phyloP scores from a whole-genome alignment of 164 flowering plant species.

The Vitis vinifera region DNA sequence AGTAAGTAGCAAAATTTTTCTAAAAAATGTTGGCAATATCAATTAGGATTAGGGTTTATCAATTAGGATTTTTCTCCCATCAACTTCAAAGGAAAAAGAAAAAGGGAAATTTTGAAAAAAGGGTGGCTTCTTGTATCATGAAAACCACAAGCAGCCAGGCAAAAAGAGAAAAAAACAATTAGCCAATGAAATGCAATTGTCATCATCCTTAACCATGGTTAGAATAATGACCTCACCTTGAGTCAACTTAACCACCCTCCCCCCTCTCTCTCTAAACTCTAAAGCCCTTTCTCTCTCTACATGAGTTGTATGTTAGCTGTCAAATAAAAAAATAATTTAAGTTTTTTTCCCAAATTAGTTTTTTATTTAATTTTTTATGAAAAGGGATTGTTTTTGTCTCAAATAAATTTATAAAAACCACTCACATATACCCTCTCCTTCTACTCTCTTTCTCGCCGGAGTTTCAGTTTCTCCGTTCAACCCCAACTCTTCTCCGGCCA shows the following conservation, averaged over 20 bases:
- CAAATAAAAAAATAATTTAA: conserved; percentile 6
- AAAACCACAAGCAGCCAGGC: too few relatives aligned
- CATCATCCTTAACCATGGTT: conserved; percentile 10
- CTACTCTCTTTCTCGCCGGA: background rate
- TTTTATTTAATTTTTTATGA: conserved; percentile 3
- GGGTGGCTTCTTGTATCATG: too few relatives aligned
- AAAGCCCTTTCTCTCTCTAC: background rate
- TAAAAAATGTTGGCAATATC: too few relatives aligned
- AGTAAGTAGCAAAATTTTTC: too few relatives aligned
- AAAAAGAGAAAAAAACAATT: too few relatives aligned
- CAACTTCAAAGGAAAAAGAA: too few relatives aligned
- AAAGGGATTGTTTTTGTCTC: background rate
- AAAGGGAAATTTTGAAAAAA: too few relatives aligned
- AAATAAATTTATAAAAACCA: background rate
- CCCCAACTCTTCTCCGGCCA: background rate
- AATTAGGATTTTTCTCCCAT: too few relatives aligned
- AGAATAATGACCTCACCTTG: conserved; percentile 13
- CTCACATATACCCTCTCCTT: background rate
- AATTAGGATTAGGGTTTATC: too few relatives aligned
- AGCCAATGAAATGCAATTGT: too few relatives aligned
- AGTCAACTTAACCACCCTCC: conserved; percentile 7
- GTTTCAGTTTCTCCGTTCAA: conserved; percentile 1
- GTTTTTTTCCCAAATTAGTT: background rate
- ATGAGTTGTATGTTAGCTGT: conserved; percentile 33
- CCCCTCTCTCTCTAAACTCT: background rate